Base-by-base conservation (phyloP, 768 basidiomycete genomes). In the Hortiboletus campestris region DNA sequence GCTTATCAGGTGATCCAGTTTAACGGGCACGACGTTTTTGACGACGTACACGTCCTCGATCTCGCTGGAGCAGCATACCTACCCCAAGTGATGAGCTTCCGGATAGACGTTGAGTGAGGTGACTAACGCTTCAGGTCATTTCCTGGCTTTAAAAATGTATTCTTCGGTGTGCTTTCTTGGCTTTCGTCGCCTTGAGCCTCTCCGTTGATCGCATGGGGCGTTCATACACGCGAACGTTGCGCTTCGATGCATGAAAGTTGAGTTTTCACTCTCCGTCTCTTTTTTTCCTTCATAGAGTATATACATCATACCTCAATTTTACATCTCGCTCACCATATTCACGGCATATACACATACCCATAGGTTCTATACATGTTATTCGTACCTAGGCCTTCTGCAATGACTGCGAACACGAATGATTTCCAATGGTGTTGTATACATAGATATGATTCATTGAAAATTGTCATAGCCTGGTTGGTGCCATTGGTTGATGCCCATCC, bases 61-160 rank as follows among this genome's bases (percentile, higher is more conserved):
- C 78, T 96, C 34, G 91, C 91, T 5, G 91, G 88, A 11, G 82
- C 86, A 6, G 93, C 91, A 36, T 97, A 95, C 72, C 74, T 96
- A 20, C 92, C 94, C 0, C 94, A 96, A 69, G 91, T 94, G 11
- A 91, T 88, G 57, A 86, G 85, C 69, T 88, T 87, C 65, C 76
- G 74, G 32, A 80, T 89, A 63, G 83, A 85, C 41, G 67, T 75
- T 1, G 57, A 57, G 19, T 71, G 52, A 51, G 56, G 19, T 71
- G 52, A 51, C 28, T 16, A 2, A 46, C 22, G 44, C 28, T 47
- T 20, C 36, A 40, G 42, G 25, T 32, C 4, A 4, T 25, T 25
- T 6, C 25, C 12, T 19, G 40, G 10, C 35, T 39, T 35, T 25
- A 22, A 59, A 49, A 34, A 9, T 20, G n/a, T 16, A 36, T 34